These are phyloP conservation scores for Zygosaccharomyces pseudobailii DNA, from an alignment of 1,139 yeast species.

Conservation along the genomic window DNA sequence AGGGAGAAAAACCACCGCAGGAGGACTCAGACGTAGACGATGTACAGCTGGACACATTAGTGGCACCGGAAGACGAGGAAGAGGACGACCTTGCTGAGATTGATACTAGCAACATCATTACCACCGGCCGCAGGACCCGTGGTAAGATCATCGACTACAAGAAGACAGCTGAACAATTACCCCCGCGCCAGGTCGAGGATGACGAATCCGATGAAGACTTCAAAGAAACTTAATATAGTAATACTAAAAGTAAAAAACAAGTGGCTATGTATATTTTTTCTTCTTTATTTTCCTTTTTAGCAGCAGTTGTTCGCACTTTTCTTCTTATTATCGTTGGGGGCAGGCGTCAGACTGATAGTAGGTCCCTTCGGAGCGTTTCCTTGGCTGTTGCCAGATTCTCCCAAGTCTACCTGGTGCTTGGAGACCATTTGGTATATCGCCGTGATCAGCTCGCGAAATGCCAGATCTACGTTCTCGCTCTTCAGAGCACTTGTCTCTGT, in stretches of 20 bases:
- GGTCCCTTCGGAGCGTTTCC: slow-evolving; percentile 56
- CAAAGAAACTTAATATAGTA: slow-evolving; percentile 9
- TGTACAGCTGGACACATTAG: slow-evolving; percentile 41
- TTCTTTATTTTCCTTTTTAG: slow-evolving; percentile 30
- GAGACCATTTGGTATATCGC: slow-evolving; percentile 91
- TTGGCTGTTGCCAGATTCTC: slow-evolving; percentile 41
- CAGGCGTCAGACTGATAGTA: slow-evolving; percentile 88
- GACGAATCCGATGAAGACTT: slow-evolving; percentile 35
- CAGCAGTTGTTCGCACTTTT: slow-evolving; percentile 64
- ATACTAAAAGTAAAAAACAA: not conserved
- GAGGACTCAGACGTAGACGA: slow-evolving; percentile 57
- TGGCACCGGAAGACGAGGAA: slow-evolving; percentile 49
- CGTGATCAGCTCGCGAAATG: slow-evolving; percentile 87
- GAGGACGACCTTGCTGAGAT: slow-evolving; percentile 83
- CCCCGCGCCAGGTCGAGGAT: slow-evolving; percentile 41
- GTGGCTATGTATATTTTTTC: not conserved
- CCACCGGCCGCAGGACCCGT: slow-evolving; percentile 83
- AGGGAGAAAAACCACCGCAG: slow-evolving; percentile 42
- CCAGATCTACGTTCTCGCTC: slow-evolving; percentile 90
- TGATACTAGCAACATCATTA: slow-evolving; percentile 77
- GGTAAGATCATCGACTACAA: slow-evolving; percentile 84
- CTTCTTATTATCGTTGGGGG: slow-evolving; percentile 73
- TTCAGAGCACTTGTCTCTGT: slow-evolving; percentile 97
- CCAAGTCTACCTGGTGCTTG: slow-evolving; percentile 78
- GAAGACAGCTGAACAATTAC: slow-evolving; percentile 75